Percentiles rank a stretch among this genome's conserved stretches.
phyloP scores from a whole-genome alignment of 768 basidiomycete genomes.

The Boletales sp. region DNA sequence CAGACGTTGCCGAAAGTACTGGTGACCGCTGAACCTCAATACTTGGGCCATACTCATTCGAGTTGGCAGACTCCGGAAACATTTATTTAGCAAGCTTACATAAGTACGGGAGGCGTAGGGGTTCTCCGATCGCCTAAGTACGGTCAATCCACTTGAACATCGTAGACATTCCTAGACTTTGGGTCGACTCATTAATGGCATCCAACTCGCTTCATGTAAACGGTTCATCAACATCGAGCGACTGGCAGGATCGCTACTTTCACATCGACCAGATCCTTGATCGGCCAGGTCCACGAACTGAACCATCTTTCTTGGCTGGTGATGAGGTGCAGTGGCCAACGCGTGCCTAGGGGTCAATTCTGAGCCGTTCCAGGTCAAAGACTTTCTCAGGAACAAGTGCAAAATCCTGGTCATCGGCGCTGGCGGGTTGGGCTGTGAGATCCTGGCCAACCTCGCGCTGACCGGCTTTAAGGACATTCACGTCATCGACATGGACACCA shows the following conservation, averaged over 20 bases:
- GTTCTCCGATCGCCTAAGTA: too few relatives aligned
- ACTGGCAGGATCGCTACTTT: conserved; percentile 66
- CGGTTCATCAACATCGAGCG: conserved; percentile 34
- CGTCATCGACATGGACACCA: conserved; percentile 99
- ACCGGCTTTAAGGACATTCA: conserved; percentile 98
- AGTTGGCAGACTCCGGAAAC: neutral
- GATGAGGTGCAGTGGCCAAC: conserved; percentile 53
- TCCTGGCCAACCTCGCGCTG: conserved; percentile 91
- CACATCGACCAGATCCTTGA: conserved; percentile 87
- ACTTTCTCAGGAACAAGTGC: conserved; percentile 75
- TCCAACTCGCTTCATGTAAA: conserved; percentile 27
- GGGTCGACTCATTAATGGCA: conserved; percentile 20
- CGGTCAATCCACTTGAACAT: neutral
- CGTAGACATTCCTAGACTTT: conserved; percentile 15
- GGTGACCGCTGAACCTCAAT: conserved; percentile 73
- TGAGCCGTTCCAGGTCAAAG: conserved; percentile 62
- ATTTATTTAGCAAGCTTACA: conserved; percentile 17
- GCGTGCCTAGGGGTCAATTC: neutral
- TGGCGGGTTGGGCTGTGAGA: conserved; percentile 96
- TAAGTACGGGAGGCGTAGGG: conserved; percentile 10
- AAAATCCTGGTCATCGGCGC: conserved; percentile 98
- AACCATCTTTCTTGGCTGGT: conserved; percentile 77
- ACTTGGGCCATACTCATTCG: conserved; percentile 36
- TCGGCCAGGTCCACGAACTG: conserved; percentile 84
- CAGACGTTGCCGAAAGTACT: conserved; percentile 77